These are phyloP conservation scores for Colletotrichum sansevieriae DNA, from an alignment of 2,329 filamentous ascomycete genomes.

Conservation along the genomic window DNA sequence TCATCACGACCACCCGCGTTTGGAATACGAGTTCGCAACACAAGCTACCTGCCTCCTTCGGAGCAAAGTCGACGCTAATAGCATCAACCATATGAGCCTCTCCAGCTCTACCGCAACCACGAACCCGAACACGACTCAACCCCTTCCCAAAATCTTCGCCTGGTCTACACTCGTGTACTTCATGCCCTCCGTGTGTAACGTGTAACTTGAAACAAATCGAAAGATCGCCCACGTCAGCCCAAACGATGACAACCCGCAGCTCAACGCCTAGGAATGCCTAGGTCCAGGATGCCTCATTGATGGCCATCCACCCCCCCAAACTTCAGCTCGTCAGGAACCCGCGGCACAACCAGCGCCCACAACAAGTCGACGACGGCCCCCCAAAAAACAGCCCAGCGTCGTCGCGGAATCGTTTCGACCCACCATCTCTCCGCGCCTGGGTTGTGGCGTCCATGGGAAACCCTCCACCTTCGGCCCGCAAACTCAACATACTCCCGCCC, in stretches of 20 bases:
- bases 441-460: slow-evolving; percentile 8
- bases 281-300: not conserved
- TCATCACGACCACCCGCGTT: slow-evolving; percentile 9
- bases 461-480: slow-evolving; percentile 25
- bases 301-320: not conserved
- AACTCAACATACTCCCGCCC: not conserved
- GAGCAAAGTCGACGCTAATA: not conserved
- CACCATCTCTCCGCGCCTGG: slow-evolving; percentile 7
- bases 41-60: slow-evolving; percentile 7
- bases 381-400: slow-evolving; percentile 3
- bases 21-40: slow-evolving; percentile 1
- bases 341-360: not conserved
- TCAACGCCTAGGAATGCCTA: not conserved
- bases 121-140: slow-evolving; percentile 4
- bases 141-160: not conserved
- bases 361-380: not conserved
- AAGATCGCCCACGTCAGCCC: slow-evolving; percentile 11
- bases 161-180: not conserved
- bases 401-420: slow-evolving; percentile 41
- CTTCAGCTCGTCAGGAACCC: not conserved
- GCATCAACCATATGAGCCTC: not conserved
- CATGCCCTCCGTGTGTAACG: slow-evolving; percentile 29
- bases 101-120: not conserved
- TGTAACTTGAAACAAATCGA: slow-evolving; percentile 36
- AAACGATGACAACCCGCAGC: not conserved